Evolutionary conservation across 1,284 basidiomycete genomes (phyloP).

Genomic region (Amylostereum chailletii): DNA sequence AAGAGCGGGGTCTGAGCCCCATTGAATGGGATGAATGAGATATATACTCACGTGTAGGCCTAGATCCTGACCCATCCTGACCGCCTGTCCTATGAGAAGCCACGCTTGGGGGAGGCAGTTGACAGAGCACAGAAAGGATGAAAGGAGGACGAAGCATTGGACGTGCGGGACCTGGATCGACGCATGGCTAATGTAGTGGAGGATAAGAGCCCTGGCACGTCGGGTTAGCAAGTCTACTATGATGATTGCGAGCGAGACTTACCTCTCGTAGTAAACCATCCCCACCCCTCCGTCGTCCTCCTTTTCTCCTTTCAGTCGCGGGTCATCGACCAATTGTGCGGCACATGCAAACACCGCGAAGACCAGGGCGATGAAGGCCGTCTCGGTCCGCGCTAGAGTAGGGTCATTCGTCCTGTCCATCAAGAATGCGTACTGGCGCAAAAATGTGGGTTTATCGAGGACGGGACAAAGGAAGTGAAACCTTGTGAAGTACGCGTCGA

Average conservation of each 20-base stretch:
- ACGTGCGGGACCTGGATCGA: conserved; percentile 79
- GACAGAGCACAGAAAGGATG: conserved; percentile 82
- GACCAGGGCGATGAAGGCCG: conserved; percentile 68
- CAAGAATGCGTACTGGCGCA: conserved; percentile 58
- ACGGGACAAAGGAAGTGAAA: conserved; percentile 83
- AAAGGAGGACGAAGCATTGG: conserved; percentile 80
- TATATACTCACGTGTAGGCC: conserved; percentile 71
- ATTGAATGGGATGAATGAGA: conserved; percentile 6
- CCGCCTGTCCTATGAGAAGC: conserved; percentile 82
- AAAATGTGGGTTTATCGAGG: conserved; percentile 74
- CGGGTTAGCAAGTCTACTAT: no score
- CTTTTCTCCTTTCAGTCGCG: conserved; percentile 50
- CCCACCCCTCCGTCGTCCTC: conserved; percentile 73
- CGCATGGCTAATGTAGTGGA: conserved; percentile 82
- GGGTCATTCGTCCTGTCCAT: conserved; percentile 63
- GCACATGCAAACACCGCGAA: conserved; percentile 82
- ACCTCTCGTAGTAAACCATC: conserved; percentile 83
- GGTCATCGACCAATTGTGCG: conserved; percentile 69
- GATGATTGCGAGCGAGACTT: conserved; percentile 11
- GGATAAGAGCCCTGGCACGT: conserved; percentile 60
- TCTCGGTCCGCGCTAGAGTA: conserved; percentile 43
- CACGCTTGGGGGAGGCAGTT: conserved; percentile 89
- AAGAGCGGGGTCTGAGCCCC: conserved; percentile 10
- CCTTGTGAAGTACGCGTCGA: conserved; percentile 76
- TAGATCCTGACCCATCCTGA: conserved; percentile 80